These are phyloP conservation scores for Aureobasidium sp. DNA, from an alignment of 2,329 filamentous ascomycete species.

Conservation along the genomic window DNA sequence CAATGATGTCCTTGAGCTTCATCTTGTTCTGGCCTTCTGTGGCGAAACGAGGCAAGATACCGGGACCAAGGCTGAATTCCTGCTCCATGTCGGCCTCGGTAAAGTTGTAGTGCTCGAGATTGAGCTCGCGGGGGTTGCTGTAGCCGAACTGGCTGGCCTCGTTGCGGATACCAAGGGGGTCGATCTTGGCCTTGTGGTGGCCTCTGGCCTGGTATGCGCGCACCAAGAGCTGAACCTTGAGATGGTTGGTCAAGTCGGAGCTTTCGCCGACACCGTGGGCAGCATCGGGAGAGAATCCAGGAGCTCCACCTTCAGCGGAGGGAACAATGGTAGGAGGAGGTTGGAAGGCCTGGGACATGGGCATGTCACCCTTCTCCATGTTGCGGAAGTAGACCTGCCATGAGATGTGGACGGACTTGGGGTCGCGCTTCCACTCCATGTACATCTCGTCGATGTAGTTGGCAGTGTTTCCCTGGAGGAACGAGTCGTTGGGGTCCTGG, in stretches of 20 bases:
- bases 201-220: conserved; percentile 96
- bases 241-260: conserved; percentile 84
- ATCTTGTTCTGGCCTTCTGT: conserved; percentile 85
- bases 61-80: conserved; percentile 85
- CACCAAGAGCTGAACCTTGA: conserved; percentile 95
- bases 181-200: conserved; percentile 96
- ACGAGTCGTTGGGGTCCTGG: conserved; percentile 84
- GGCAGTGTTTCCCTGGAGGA: conserved; percentile 91
- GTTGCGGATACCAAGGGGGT: conserved; percentile 87
- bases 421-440: conserved; percentile 90
- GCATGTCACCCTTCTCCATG: conserved; percentile 98
- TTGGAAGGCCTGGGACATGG: conserved; percentile 92
- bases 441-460: conserved; percentile 99
- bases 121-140: conserved; percentile 82
- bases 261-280: conserved; percentile 59
- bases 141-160: conserved; percentile 78
- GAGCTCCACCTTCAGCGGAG: conserved; percentile 68
- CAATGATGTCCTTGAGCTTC: conserved; percentile 90
- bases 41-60: conserved; percentile 91
- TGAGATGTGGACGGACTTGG: conserved; percentile 88
- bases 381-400: conserved; percentile 99
- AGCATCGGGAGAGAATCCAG: conserved; percentile 57
- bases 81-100: conserved; percentile 87
- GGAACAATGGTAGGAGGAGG: conserved; percentile 89
- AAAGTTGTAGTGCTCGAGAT: conserved; percentile 90